These are phyloP conservation scores for Neonectria magnoliae DNA, from an alignment of 2,329 filamentous ascomycete genomes.

Conservation along the genomic window DNA sequence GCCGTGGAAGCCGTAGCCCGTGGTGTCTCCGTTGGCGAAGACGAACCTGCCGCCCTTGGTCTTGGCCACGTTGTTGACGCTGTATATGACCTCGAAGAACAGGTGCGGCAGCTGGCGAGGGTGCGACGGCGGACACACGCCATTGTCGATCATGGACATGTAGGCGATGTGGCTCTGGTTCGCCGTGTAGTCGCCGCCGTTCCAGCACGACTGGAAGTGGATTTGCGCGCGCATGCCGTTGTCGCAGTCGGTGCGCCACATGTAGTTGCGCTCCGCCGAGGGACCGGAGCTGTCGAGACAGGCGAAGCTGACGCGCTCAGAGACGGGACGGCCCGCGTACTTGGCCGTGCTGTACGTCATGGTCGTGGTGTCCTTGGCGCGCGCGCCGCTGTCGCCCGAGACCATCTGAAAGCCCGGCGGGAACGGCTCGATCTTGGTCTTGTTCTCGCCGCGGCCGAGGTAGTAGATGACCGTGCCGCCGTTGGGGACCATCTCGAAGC, in stretches of 20 bases:
- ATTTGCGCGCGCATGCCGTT: constrained; percentile 40
- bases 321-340: constrained; percentile 25
- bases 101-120: constrained; percentile 35
- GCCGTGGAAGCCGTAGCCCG: constrained; percentile 37
- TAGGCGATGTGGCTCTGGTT: constrained; percentile 39
- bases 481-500: constrained; percentile 38
- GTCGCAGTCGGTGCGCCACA: constrained; percentile 34
- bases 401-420: constrained; percentile 38
- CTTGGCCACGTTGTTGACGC: constrained; percentile 36
- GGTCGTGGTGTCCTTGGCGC: constrained; percentile 30
- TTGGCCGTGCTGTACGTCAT: constrained; percentile 31
- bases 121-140: constrained; percentile 34
- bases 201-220: constrained; percentile 40
- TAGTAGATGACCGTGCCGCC: constrained; percentile 37
- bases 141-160: constrained; percentile 39
- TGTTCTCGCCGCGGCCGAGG: constrained; percentile 37
- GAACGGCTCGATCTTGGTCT: constrained; percentile 35
- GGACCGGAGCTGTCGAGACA: constrained; percentile 37
- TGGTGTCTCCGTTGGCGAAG: constrained; percentile 38
- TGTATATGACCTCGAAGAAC: constrained; percentile 38
- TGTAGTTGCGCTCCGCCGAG: constrained; percentile 32
- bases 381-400: constrained; percentile 29
- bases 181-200: constrained; percentile 33
- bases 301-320: constrained; percentile 39
- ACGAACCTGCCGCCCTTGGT: constrained; percentile 37